Base-by-base conservation (phyloP, 1,284 basidiomycete species). In the Puccinia horiana region DNA sequence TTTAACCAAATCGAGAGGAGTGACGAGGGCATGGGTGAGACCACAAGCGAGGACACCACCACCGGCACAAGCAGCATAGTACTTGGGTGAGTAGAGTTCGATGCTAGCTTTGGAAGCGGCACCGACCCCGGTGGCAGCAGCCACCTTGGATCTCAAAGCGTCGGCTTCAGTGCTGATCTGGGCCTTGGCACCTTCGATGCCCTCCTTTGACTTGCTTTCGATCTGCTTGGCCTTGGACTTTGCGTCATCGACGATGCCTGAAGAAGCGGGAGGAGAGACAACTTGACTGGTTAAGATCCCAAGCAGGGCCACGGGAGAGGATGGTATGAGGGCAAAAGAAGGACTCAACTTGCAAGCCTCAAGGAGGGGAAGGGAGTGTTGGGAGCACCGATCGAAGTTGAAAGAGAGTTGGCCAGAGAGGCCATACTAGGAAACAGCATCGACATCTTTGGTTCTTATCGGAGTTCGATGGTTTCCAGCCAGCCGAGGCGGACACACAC, bases 1-100 rank as follows among this genome's bases (percentile, higher is more conserved):
- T 85, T 86, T 86, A 83, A 86, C 86, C 63, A 86, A 83, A 83
- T 86, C 86, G 79, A 86, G 85, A 42, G 86, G 86, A 76, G 85
- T 86, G 83, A 86, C 85, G 52, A 86, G 84, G 44, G 85, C 85
- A 83, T 86, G 86, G 74, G 86, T 86, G 73, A 85, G 78, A 84
- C 86, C 86, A 84, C 86, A 86, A 47, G 86, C 86, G 65, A 86
- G 70, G 61, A 85, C 82, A 83, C 86, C 86, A 82, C 85, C 85
- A 81, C 85, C 82, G 42, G 85, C 85, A 84, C 85, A 86, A 61
- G 85, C 84, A 54, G 82, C 83, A 81, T 86, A 86, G 84, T 84
- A 86, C 84, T 85, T 82, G 82, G 84, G 83, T 32, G 86, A 85
- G 84, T 86, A 86, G 72, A 86, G 84, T 81, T 85, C 85, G 83